Conservation (phyloP, 2,329 filamentous ascomycete genomes). For the Apiospora malaysiana region DNA sequence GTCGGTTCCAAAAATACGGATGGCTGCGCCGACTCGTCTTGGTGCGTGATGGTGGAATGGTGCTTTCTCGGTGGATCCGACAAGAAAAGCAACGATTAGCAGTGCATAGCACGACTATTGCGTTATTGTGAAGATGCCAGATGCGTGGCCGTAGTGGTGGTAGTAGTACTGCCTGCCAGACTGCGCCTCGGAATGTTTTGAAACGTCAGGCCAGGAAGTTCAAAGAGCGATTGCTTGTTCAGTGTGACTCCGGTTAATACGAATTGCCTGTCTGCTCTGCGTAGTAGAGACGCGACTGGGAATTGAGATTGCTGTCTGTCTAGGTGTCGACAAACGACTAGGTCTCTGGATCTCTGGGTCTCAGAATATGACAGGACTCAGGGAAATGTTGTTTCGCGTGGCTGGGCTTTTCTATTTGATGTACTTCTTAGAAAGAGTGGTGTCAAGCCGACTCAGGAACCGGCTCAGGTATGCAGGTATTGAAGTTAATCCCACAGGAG, state of each 20-base stretch:
- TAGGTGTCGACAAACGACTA: slow-evolving; percentile 12
- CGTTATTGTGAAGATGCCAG: not conserved
- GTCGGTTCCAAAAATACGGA: slow-evolving; percentile 15
- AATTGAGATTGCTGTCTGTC: slow-evolving; percentile 1
- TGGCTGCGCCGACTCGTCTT: slow-evolving; percentile 13
- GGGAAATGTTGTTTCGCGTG: slow-evolving; percentile 34
- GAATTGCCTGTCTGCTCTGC: slow-evolving; percentile 27
- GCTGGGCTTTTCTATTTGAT: slow-evolving; percentile 29
- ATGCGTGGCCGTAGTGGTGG: not conserved
- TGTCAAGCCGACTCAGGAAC: slow-evolving; percentile 1
- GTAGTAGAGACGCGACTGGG: slow-evolving; percentile 10
- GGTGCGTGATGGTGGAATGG: slow-evolving; percentile 10
- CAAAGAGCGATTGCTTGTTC: slow-evolving; percentile 11
- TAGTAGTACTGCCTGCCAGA: not conserved
- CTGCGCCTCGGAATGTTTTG: slow-evolving; percentile 3
- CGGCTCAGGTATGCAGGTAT: slow-evolving; percentile 4
- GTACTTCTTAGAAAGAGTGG: slow-evolving; percentile 7
- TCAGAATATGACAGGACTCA: slow-evolving; percentile 33
- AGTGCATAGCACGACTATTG: not conserved
- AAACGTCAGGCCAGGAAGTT: not conserved
- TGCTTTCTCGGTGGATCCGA: slow-evolving; percentile 3
- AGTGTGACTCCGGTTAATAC: not conserved
- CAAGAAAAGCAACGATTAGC: slow-evolving; percentile 4
- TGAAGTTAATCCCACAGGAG: slow-evolving; percentile 11
- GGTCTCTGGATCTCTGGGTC: slow-evolving; percentile 35